Percentiles rank a stretch among this genome's conserved stretches.
These are phyloP conservation scores for Oleoguttula mirabilis DNA, from an alignment of 495 filamentous ascomycete species.

Conservation along the genomic window DNA sequence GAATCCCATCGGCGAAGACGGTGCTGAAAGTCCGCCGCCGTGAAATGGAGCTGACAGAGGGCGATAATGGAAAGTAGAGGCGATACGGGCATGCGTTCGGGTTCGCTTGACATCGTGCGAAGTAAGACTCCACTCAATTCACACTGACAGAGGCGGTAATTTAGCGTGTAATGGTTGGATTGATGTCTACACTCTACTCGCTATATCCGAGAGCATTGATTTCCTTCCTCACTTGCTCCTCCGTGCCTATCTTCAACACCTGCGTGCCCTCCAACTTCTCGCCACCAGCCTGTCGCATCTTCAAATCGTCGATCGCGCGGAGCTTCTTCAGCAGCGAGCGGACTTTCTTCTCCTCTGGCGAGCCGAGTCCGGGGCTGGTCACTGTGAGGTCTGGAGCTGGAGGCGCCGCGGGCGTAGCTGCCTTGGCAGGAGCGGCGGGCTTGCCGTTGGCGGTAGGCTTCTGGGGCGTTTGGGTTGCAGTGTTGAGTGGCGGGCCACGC, in stretches of 20 bases:
- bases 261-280: slow-evolving; percentile 98
- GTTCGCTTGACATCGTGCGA: too few species aligned
- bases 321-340: slow-evolving; percentile 90
- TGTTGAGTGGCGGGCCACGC: slow-evolving; percentile 17
- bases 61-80: too few species aligned
- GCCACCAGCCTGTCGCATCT: slow-evolving; percentile 84
- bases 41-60: too few species aligned
- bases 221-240: slow-evolving; percentile 69
- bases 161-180: too few species aligned
- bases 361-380: slow-evolving; percentile 34
- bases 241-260: slow-evolving; percentile 94
- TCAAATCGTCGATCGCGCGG: slow-evolving; percentile 90
- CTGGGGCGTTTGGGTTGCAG: not conserved
- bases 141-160: too few species aligned
- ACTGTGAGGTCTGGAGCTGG: slow-evolving; percentile 36
- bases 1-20: too few species aligned
- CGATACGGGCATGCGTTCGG: too few species aligned
- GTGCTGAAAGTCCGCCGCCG: too few species aligned
- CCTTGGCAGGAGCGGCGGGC: slow-evolving; percentile 5
- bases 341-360: slow-evolving; percentile 72
- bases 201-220: slow-evolving; percentile 48
- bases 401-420: not conserved
- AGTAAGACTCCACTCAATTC: too few species aligned
- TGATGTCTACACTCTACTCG: slow-evolving; percentile 2
- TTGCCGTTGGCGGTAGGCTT: slow-evolving; percentile 3